Evolutionary conservation across 2,329 filamentous ascomycete genomes (phyloP).

Genomic region (Pseudogymnoascus sp.): DNA sequence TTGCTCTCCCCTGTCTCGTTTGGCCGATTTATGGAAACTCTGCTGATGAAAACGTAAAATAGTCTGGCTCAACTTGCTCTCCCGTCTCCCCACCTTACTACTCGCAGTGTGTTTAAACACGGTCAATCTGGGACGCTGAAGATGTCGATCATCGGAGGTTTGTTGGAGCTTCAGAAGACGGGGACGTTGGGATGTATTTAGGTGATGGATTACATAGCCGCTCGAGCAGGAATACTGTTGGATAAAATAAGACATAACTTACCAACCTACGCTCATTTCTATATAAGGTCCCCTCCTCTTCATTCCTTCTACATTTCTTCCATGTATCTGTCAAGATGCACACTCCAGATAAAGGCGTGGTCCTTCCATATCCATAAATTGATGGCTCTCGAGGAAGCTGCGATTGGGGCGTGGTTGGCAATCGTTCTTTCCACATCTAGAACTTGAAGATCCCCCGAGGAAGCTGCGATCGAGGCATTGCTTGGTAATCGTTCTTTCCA

Average conservation of each 20-base stretch:
- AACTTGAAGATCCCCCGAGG: too few relatives aligned
- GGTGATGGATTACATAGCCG: background rate
- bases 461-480: too few relatives aligned
- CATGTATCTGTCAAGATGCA: too few relatives aligned
- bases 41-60: background rate
- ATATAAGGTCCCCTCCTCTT: too few relatives aligned
- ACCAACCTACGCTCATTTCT: too few relatives aligned
- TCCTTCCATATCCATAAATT: too few relatives aligned
- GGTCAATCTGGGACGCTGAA: background rate
- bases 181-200: background rate
- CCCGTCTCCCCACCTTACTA: slow-evolving; percentile 16
- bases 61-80: slow-evolving; percentile 9
- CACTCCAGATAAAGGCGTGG: too few relatives aligned
- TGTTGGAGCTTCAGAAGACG: background rate
- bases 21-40: background rate
- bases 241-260: background rate
- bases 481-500: too few relatives aligned
- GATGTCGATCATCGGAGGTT: background rate
- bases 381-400: too few relatives aligned
- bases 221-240: background rate
- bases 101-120: slow-evolving; percentile 9
- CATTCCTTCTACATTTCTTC: too few relatives aligned
- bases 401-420: too few relatives aligned
- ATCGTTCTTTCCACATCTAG: too few relatives aligned
- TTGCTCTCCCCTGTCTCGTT: background rate